Percentiles rank a stretch among this genome's conserved stretches.
phyloP scores from a whole-genome alignment of 164 flowering plant species.

The Magnolia changhungtana region DNA sequence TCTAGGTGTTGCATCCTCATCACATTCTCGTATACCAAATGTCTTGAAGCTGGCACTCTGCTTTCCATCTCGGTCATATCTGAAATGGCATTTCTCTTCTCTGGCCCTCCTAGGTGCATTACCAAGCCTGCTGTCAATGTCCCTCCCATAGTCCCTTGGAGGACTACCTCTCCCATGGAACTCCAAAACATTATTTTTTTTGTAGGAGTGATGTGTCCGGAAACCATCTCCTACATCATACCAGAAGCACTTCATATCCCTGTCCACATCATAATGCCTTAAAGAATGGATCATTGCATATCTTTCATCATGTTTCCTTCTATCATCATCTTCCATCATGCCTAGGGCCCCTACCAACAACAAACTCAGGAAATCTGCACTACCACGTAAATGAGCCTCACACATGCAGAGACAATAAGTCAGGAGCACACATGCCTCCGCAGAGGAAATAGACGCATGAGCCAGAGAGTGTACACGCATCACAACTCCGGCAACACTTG shows the following conservation, averaged over 20 bases:
- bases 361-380: constrained; percentile 30
- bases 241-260: constrained; percentile 25
- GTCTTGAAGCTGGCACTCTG: constrained; percentile 16
- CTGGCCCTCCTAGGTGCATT: constrained; percentile 27
- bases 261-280: constrained; percentile 28
- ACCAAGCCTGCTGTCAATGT: constrained; percentile 27
- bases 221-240: constrained; percentile 29
- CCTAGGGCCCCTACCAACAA: constrained; percentile 27
- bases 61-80: constrained; percentile 26
- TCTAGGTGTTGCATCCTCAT: constrained; percentile 26
- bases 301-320: constrained; percentile 30
- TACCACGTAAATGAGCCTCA: too few relatives aligned
- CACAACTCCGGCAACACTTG: too few relatives aligned
- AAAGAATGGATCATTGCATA: constrained; percentile 26
- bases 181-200: constrained; percentile 26
- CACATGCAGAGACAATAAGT: too few relatives aligned
- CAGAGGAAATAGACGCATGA: too few relatives aligned
- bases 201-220: constrained; percentile 13
- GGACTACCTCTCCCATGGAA: constrained; percentile 29
- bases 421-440: too few relatives aligned
- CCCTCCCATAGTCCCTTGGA: constrained; percentile 24
- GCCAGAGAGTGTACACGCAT: too few relatives aligned
- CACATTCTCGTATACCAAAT: constrained; percentile 21
- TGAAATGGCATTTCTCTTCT: constrained; percentile 27
- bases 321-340: constrained; percentile 33